Conservation (phyloP, 345 rosid genomes). For the Eucalyptus microcorys region DNA sequence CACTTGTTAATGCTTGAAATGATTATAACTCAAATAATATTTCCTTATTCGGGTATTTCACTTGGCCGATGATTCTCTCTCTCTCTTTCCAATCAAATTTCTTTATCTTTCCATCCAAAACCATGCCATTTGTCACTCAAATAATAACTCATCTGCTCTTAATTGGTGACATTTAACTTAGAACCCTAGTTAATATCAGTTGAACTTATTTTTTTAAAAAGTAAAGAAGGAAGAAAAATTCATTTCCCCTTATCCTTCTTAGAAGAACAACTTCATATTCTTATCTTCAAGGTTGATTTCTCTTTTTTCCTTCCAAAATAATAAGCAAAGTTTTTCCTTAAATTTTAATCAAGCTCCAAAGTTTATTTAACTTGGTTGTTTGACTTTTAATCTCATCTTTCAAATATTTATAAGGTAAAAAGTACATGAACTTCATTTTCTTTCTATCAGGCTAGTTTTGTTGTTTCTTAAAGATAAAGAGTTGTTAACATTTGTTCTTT, state of each 20-base stretch:
- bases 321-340: background rate
- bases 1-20: background rate
- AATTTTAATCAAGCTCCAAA: background rate
- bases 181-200: background rate
- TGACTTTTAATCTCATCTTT: background rate
- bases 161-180: background rate
- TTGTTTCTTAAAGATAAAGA: too few relatives aligned
- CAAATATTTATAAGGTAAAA: background rate
- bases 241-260: background rate
- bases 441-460: background rate
- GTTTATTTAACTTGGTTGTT: background rate
- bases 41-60: background rate
- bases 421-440: background rate
- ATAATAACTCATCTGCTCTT: background rate
- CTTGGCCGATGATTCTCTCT: background rate
- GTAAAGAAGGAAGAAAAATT: background rate
- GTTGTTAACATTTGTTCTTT: background rate
- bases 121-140: background rate
- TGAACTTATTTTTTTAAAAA: background rate
- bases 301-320: background rate
- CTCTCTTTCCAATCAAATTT: background rate
- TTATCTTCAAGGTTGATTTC: background rate
- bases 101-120: background rate
- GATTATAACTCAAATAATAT: background rate
- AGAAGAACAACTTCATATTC: background rate